These are phyloP conservation scores for Acacia pycnantha DNA, from an alignment of 331 rosid species.

Conservation along the genomic window DNA sequence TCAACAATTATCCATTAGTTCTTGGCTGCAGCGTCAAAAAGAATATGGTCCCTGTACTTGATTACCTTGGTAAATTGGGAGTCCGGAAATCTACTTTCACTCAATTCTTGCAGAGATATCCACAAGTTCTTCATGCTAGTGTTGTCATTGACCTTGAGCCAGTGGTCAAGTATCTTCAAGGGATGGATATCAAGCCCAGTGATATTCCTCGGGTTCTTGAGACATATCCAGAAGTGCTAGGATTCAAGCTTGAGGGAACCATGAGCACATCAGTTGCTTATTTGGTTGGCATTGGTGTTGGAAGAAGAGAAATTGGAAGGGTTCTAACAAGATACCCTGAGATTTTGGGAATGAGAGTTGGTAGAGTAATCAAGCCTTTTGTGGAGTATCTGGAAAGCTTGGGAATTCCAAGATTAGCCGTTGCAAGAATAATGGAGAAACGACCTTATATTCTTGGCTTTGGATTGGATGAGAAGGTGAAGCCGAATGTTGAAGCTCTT, in stretches of 20 bases:
- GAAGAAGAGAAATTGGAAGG: constrained; percentile 88
- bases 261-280: constrained; percentile 98
- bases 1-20: constrained; percentile 92
- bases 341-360: constrained; percentile 96
- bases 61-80: constrained; percentile 95
- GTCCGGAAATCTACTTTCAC: constrained; percentile 84
- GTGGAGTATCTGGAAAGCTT: constrained; percentile 83
- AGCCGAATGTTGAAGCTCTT: constrained; percentile 75
- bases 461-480: constrained; percentile 71
- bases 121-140: constrained; percentile 97
- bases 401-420: constrained; percentile 87
- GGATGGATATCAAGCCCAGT: constrained; percentile 83
- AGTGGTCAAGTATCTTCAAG: constrained; percentile 86
- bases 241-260: constrained; percentile 98
- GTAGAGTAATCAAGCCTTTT: constrained; percentile 82
- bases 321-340: constrained; percentile 83
- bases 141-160: constrained; percentile 93
- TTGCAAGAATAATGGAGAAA: constrained; percentile 88
- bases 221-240: constrained; percentile 85
- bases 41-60: constrained; percentile 98
- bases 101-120: constrained; percentile 79
- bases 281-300: constrained; percentile 87
- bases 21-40: constrained; percentile 97
- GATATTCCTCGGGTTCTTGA: constrained; percentile 92
- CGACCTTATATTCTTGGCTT: constrained; percentile 89